Percentiles rank a stretch among this genome's conserved stretches.
These are phyloP conservation scores for Sechiopsis laciniata DNA, from an alignment of 306 rosid species.

Conservation along the genomic window DNA sequence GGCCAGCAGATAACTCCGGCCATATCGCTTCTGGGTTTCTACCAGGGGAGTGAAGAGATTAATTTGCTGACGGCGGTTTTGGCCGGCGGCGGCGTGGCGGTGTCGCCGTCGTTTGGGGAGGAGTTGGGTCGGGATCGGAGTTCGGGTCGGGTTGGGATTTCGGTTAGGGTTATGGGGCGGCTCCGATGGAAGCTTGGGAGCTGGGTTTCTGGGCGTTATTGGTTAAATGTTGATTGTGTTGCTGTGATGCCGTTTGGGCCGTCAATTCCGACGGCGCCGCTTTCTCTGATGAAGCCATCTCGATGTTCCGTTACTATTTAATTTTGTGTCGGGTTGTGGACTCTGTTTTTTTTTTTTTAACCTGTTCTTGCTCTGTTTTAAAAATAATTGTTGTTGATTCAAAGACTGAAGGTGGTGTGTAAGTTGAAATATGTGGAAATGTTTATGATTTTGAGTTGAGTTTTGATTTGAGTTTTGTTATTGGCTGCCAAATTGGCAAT, in stretches of 20 bases:
- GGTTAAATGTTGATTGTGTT: slow-evolving; percentile 65
- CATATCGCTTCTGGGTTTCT: slow-evolving; percentile 65
- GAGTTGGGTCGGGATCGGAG: slow-evolving; percentile 67
- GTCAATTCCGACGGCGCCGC: slow-evolving; percentile 40
- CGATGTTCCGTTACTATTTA: too few species aligned
- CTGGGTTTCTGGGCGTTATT: slow-evolving; percentile 82
- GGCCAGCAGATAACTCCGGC: slow-evolving; percentile 66
- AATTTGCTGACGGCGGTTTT: slow-evolving; percentile 64
- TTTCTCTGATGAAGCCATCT: slow-evolving; percentile 46
- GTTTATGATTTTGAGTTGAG: too few species aligned
- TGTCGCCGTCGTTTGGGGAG: slow-evolving; percentile 67
- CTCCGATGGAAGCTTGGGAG: slow-evolving; percentile 88
- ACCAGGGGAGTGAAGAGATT: slow-evolving; percentile 56
- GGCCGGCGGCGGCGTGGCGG: slow-evolving; percentile 51
- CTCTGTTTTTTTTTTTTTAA: too few species aligned
- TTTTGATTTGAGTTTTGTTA: too few species aligned
- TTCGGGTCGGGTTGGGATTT: slow-evolving; percentile 51
- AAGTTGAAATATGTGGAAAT: too few species aligned
- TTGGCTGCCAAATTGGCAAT: too few species aligned
- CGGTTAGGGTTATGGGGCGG: slow-evolving; percentile 54
- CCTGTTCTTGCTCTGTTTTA: too few species aligned
- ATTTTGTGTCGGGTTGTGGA: too few species aligned
- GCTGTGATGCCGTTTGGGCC: slow-evolving; percentile 62
- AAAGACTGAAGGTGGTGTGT: too few species aligned
- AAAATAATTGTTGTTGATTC: too few species aligned